A percentile compares a stretch with the other conserved stretches of the same genome.
Evolutionary conservation across 352 stramenopile species (phyloP).

Genomic region (Phytopythium montanum): DNA sequence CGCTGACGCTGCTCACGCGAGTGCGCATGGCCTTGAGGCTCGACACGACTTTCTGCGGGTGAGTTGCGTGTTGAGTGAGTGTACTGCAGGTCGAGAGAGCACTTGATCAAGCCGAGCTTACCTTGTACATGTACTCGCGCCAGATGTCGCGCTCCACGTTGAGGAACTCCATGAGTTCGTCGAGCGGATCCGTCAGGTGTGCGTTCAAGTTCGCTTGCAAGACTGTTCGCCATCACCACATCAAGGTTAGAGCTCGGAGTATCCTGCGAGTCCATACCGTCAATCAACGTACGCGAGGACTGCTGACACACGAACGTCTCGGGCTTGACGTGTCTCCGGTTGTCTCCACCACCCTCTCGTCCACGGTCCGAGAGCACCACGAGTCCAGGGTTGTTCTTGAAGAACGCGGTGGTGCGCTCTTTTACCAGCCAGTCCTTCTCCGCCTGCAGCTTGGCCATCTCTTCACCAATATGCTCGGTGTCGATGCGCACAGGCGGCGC

Average conservation of each 20-base stretch:
- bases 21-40: conserved; percentile 66
- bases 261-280: background rate
- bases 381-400: conserved; percentile 72
- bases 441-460: conserved; percentile 40
- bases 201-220: conserved; percentile 70
- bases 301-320: conserved; percentile 70
- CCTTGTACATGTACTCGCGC: conserved; percentile 84
- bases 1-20: conserved; percentile 51
- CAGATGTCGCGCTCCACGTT: conserved; percentile 72
- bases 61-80: background rate
- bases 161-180: conserved; percentile 82
- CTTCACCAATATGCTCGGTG: conserved; percentile 24
- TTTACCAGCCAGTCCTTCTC: conserved; percentile 55
- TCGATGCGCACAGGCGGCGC: conserved; percentile 31
- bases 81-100: background rate
- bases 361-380: conserved; percentile 29
- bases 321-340: conserved; percentile 34
- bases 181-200: conserved; percentile 68
- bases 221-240: conserved; percentile 20
- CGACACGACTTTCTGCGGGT: conserved; percentile 54
- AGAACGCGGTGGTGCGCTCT: conserved; percentile 62
- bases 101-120: conserved; percentile 8
- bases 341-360: conserved; percentile 10
- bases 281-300: conserved; percentile 45
- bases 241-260: conserved; percentile 4